A percentile compares a stretch with the other conserved stretches of the same genome.
Conservation (phyloP, 768 basidiomycete genomes). For the Mycena metata region DNA sequence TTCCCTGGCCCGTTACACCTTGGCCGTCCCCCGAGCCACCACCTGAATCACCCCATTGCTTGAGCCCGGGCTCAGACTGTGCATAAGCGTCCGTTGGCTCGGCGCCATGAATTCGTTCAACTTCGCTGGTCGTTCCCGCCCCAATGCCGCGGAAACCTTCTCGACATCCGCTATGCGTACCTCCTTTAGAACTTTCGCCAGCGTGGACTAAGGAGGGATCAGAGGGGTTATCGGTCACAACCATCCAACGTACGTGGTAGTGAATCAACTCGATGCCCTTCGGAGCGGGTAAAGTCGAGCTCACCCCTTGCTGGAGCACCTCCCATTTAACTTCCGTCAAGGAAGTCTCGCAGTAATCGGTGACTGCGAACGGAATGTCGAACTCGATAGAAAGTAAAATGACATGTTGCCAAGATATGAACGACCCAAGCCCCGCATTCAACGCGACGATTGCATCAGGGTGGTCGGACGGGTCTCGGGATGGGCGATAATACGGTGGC, state of each 20-base stretch:
- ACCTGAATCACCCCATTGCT: slow-evolving; percentile 18
- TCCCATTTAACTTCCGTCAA: background rate
- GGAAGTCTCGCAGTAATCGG: slow-evolving; percentile 34
- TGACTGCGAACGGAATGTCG: slow-evolving; percentile 45
- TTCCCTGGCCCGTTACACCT: background rate
- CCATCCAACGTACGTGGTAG: background rate
- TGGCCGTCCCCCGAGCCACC: slow-evolving; percentile 3
- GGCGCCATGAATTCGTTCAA: slow-evolving; percentile 25
- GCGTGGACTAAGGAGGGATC: background rate
- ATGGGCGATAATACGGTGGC: slow-evolving; percentile 40
- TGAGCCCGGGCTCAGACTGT: background rate
- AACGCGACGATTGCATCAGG: slow-evolving; percentile 60
- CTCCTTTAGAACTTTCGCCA: slow-evolving; percentile 1
- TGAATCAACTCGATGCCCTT: background rate
- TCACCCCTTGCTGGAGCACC: background rate
- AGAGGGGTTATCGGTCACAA: background rate
- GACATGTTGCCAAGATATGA: slow-evolving; percentile 53
- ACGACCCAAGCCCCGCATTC: slow-evolving; percentile 56
- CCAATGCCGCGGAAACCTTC: slow-evolving; percentile 7
- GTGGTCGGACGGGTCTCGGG: slow-evolving; percentile 22
- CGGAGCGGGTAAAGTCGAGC: background rate
- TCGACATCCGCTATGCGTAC: slow-evolving; percentile 15
- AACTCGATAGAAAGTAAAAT: slow-evolving; percentile 45
- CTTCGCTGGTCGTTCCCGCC: slow-evolving; percentile 1
- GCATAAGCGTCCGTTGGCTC: background rate